Evolutionary conservation across 2,329 filamentous ascomycete species (phyloP).

Genomic region (Akanthomyces dipterigenus): DNA sequence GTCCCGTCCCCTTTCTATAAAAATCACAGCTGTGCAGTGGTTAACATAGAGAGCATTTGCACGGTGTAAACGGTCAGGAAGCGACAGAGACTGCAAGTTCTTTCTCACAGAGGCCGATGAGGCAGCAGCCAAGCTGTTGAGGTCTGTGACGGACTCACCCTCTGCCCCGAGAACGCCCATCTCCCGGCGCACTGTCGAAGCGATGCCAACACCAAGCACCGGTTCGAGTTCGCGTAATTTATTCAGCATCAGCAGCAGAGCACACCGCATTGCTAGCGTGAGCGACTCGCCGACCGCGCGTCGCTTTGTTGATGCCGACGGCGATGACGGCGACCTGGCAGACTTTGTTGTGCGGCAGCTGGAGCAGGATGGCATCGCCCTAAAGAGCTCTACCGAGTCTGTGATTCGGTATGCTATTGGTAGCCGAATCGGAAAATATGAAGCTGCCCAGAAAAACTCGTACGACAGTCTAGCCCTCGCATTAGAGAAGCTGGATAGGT

Average conservation of each 20-base stretch:
- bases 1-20: not conserved
- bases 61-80: not conserved
- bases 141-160: not conserved
- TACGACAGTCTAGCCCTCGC: not conserved
- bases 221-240: not conserved
- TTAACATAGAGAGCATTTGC: not conserved
- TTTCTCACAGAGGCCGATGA: not conserved
- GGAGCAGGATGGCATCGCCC: not conserved
- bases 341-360: not conserved
- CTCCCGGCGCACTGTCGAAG: not conserved
- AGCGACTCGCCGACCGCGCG: not conserved
- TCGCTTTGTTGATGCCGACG: not conserved
- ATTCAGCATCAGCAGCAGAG: not conserved
- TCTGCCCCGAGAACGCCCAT: not conserved
- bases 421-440: not conserved
- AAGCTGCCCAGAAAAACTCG: not conserved
- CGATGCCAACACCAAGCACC: not conserved
- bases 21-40: not conserved
- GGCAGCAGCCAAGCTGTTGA: not conserved
- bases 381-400: slow-evolving; percentile 3
- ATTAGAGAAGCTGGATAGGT: not conserved
- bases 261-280: not conserved
- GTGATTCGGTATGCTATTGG: not conserved
- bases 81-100: not conserved
- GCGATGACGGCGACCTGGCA: not conserved